A percentile compares a stretch with the other conserved stretches of the same genome.
Conservation (phyloP, 192 early-diverging fungal species). For the Coemansia sp. region DNA sequence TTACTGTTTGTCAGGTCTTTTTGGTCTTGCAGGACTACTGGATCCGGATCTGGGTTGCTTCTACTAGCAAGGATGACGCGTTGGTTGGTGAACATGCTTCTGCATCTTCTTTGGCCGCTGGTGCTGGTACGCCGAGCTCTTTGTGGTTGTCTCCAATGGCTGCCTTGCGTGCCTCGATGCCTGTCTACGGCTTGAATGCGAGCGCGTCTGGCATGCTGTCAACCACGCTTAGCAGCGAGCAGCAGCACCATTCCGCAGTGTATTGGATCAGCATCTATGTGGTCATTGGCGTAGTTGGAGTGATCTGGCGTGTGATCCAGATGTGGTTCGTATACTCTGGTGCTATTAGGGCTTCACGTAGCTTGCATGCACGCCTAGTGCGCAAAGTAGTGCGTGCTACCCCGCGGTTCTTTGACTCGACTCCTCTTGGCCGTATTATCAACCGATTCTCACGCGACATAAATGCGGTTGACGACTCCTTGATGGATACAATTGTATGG, state of each 20-base stretch:
- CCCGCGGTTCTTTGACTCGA: slow-evolving; percentile 83
- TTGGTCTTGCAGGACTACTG: slow-evolving; percentile 61
- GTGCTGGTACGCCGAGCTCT: not conserved
- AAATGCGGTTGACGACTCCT: slow-evolving; percentile 66
- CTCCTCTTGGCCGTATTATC: slow-evolving; percentile 79
- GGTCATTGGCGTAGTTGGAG: slow-evolving; percentile 52
- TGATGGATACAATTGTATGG: slow-evolving; percentile 57
- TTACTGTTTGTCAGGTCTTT: slow-evolving; percentile 48
- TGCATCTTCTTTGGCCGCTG: not conserved
- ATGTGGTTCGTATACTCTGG: slow-evolving; percentile 51
- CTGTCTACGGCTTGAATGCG: not conserved
- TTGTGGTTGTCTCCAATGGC: not conserved
- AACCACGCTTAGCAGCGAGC: not conserved
- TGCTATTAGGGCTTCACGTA: slow-evolving; percentile 58
- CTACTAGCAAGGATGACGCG: not conserved
- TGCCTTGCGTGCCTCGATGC: not conserved
- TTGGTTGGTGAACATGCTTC: not conserved
- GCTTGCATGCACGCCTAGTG: slow-evolving; percentile 59
- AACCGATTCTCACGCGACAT: slow-evolving; percentile 89
- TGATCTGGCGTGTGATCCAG: slow-evolving; percentile 42
- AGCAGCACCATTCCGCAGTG: slow-evolving; percentile 35
- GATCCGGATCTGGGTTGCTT: slow-evolving; percentile 34
- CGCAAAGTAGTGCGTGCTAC: slow-evolving; percentile 62
- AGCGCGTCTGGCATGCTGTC: not conserved
- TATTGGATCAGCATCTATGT: slow-evolving; percentile 71